These are phyloP conservation scores for Tubosaeta brunneosetosa DNA, from an alignment of 768 basidiomycete genomes.

Conservation along the genomic window DNA sequence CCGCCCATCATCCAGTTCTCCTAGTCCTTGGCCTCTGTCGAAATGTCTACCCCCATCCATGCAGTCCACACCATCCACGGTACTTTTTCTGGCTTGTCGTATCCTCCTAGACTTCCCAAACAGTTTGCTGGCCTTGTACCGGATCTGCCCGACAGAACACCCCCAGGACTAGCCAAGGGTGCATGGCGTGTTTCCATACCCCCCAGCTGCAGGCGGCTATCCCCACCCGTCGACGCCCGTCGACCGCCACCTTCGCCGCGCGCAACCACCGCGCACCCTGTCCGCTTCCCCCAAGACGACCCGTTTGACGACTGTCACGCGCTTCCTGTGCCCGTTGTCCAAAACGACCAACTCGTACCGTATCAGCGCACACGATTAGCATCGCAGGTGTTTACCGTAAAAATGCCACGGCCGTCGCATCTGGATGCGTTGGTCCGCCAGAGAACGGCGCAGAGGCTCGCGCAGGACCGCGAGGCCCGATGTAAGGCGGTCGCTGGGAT, in stretches of 20 bases:
- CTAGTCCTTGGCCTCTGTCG: conserved; percentile 13
- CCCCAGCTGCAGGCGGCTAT: conserved; percentile 28
- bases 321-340: conserved; percentile 7
- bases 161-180: conserved; percentile 20
- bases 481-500: conserved; percentile 56
- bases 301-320: conserved; percentile 26
- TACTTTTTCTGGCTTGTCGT: conserved; percentile 27
- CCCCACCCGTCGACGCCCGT: conserved; percentile 9
- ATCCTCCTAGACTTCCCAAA: conserved; percentile 16
- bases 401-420: conserved; percentile 20
- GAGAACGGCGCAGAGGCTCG: conserved; percentile 29
- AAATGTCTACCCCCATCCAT: conserved; percentile 26
- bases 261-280: conserved; percentile 12
- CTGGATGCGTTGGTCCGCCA: conserved; percentile 28
- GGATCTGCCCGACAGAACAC: conserved; percentile 19
- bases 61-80: conserved; percentile 31
- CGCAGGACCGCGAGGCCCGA: conserved; percentile 37
- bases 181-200: conserved; percentile 25
- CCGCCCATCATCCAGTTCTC: conserved; percentile 5
- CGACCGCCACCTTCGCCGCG: conserved; percentile 13
- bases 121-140: conserved; percentile 26
- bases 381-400: conserved; percentile 24
- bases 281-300: conserved; percentile 21
- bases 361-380: conserved; percentile 28
- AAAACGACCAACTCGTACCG: conserved; percentile 8